These are phyloP conservation scores for Jamesozyma gamospora DNA, from an alignment of 805 yeast genomes.

Conservation along the genomic window DNA sequence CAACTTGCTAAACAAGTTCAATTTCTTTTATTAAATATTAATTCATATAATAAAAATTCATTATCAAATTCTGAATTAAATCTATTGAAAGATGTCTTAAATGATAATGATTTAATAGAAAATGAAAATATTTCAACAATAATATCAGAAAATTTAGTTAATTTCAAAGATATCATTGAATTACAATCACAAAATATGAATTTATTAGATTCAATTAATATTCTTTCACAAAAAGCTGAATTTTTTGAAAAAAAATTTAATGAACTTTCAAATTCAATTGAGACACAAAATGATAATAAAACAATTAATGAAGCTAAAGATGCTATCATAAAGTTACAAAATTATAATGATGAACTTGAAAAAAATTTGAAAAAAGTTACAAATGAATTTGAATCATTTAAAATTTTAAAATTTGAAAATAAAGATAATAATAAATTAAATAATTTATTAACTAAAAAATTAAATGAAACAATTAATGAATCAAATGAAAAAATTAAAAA, in stretches of 20 bases:
- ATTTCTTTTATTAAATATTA: constrained; percentile 54
- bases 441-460: constrained; percentile 20
- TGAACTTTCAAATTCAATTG: constrained; percentile 34
- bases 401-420: background rate
- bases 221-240: constrained; percentile 42
- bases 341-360: constrained; percentile 44
- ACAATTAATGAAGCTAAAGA: constrained; percentile 57
- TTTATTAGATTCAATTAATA: constrained; percentile 44
- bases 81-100: constrained; percentile 42
- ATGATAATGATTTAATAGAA: constrained; percentile 16
- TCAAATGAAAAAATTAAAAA: constrained; percentile 37
- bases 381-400: constrained; percentile 63
- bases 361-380: constrained; percentile 43
- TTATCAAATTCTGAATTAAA: constrained; percentile 52
- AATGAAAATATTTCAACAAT: constrained; percentile 18
- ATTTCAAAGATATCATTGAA: constrained; percentile 57
- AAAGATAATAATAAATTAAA: constrained; percentile 17
- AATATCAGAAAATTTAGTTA: constrained; percentile 62
- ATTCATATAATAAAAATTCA: constrained; percentile 47
- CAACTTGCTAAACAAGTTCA: constrained; percentile 79
- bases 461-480: constrained; percentile 20
- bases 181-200: constrained; percentile 67
- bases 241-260: constrained; percentile 56
- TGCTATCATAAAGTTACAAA: constrained; percentile 54
- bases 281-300: constrained; percentile 29